Conservation (phyloP, 305 asterid genomes). For the Fraxinus baroniana region DNA sequence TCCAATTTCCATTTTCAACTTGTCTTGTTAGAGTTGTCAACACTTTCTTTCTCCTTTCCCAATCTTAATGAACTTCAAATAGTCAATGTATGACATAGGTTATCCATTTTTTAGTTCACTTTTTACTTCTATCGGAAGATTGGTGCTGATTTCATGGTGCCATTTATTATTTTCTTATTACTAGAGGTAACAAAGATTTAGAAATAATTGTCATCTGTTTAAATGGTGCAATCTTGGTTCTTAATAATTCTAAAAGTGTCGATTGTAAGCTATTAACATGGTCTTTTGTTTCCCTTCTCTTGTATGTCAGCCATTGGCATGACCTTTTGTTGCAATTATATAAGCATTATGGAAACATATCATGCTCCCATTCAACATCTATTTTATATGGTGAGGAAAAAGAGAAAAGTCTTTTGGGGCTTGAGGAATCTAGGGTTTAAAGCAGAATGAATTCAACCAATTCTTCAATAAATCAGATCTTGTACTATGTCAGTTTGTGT, state of each 20-base stretch:
- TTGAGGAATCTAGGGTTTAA: background rate
- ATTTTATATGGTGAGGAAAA: background rate
- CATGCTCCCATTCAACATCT: background rate
- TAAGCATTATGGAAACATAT: background rate
- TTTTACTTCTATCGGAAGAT: background rate
- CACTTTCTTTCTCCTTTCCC: background rate
- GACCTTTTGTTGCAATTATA: background rate
- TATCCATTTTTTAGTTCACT: background rate
- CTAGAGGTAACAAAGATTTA: background rate
- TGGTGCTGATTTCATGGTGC: background rate
- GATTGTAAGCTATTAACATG: background rate
- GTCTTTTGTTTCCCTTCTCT: background rate
- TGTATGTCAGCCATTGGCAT: background rate
- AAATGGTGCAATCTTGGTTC: background rate
- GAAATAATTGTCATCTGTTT: background rate
- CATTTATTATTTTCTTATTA: background rate
- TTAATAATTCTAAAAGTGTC: background rate
- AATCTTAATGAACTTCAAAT: background rate
- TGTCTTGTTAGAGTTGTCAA: background rate
- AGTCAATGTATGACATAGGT: background rate
- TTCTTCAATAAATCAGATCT: background rate
- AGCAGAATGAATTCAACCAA: background rate
- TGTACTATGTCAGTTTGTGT: background rate
- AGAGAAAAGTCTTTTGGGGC: background rate
- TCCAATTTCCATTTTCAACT: background rate